Conservation (phyloP, 2,329 filamentous ascomycete species). For the Colletotrichum chlorophyti region DNA sequence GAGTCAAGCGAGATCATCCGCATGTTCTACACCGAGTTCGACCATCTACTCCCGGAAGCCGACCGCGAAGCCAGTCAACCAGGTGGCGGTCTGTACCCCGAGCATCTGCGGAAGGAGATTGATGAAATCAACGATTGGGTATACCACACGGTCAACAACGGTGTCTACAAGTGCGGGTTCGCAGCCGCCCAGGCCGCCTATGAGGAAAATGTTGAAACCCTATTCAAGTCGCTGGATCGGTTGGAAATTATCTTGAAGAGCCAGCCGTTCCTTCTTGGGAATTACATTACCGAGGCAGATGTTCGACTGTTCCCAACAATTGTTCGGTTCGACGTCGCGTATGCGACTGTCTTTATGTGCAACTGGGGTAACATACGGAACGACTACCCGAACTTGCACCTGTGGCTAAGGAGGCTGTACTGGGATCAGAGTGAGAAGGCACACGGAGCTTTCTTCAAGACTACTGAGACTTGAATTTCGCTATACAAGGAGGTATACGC, state of each 20-base stretch:
- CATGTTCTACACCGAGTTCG: slow-evolving; percentile 81
- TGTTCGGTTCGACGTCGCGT: slow-evolving; percentile 72
- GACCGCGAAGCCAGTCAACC: slow-evolving; percentile 57
- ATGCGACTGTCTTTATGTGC: slow-evolving; percentile 70
- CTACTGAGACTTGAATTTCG: slow-evolving; percentile 64
- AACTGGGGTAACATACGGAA: slow-evolving; percentile 69
- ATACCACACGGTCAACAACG: slow-evolving; percentile 60
- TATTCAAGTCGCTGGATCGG: slow-evolving; percentile 71
- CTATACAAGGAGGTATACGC: slow-evolving; percentile 40
- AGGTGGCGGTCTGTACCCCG: slow-evolving; percentile 64
- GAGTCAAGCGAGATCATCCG: slow-evolving; percentile 85
- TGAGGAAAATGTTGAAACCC: slow-evolving; percentile 62
- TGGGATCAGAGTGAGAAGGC: slow-evolving; percentile 60
- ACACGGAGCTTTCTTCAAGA: slow-evolving; percentile 67
- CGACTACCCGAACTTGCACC: slow-evolving; percentile 71
- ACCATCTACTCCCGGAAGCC: slow-evolving; percentile 60
- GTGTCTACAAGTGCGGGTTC: slow-evolving; percentile 66
- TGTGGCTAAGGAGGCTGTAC: slow-evolving; percentile 73
- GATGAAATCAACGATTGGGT: slow-evolving; percentile 74
- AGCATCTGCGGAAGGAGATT: slow-evolving; percentile 59
- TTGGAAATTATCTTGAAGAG: slow-evolving; percentile 64
- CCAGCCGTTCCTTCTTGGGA: slow-evolving; percentile 67
- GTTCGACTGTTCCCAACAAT: slow-evolving; percentile 72
- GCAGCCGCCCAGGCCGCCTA: slow-evolving; percentile 71
- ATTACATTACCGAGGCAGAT: slow-evolving; percentile 72